phyloP scores from a whole-genome alignment of 305 asterid species.

The Fraxinus nigra region DNA sequence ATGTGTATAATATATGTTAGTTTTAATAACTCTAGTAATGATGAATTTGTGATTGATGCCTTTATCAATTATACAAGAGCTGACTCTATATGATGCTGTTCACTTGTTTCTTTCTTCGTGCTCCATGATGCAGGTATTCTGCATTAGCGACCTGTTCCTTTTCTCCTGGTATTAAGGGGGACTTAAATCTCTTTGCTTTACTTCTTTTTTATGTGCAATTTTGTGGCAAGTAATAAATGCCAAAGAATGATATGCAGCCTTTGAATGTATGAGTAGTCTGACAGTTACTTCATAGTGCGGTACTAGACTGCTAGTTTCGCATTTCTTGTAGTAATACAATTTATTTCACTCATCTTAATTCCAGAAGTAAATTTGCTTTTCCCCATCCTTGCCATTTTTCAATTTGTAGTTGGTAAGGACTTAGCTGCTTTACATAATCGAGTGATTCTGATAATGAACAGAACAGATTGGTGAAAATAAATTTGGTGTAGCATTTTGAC shows the following conservation, averaged over 20 bases:
- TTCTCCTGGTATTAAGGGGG: neutral
- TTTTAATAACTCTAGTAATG: neutral
- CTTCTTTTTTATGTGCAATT: neutral
- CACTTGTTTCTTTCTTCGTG: neutral
- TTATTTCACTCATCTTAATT: neutral
- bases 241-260: neutral
- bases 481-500: neutral
- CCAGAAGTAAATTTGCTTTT: neutral
- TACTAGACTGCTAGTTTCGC: neutral
- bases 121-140: neutral
- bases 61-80: neutral
- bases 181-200: neutral
- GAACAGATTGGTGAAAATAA: neutral
- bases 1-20: neutral
- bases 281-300: neutral
- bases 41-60: no score
- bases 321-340: neutral
- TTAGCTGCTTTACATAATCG: neutral
- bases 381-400: neutral
- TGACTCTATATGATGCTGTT: neutral
- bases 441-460: neutral
- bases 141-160: neutral
- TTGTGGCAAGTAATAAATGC: neutral
- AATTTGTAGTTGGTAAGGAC: neutral
- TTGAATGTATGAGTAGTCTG: neutral